Base-by-base conservation (phyloP, 2,329 filamentous ascomycete genomes). In the Balansia obtecta region DNA sequence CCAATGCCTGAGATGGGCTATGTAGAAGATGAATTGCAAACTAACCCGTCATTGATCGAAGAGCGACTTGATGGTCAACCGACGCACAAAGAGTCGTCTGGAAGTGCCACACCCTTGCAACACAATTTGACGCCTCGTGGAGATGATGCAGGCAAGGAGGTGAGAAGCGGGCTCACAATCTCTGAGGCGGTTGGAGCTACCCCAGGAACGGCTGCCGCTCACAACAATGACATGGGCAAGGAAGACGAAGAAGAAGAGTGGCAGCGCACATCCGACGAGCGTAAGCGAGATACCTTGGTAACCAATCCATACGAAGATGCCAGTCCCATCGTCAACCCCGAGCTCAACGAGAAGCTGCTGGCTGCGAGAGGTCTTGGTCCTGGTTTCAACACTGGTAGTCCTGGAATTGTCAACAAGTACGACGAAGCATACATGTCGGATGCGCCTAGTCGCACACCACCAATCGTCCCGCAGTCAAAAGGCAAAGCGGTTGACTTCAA, bases 391-490 rank as follows among this genome's bases (percentile, higher is more conserved):
- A 66, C 77, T 56, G 68, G 79, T 65, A 74, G 82, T 62, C 77
- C 79, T 46, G 65, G 73, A 58, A 78, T 73, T 42, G 74, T 76
- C 52, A 79, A 71, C 53, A 86, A 83, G 64, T 72, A 69, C 48
- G 88, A 96, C 61, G 91, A 97, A 70, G 91, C 90, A 8, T 97
- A 96, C 68, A 90, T 91, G 56, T 95, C 91, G 22, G 88, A 80
- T 50, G 79, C 74, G 2, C 76, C 77, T 2, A 75, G 77, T 54
- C 75, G 76, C 56, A 75, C 71, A 3, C 77, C 71, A 3, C 77
- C 77, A 0, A 76, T 77, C 42, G 30, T 8, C 20, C 60, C 71
- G 37, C 67, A 74, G 45, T 64, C 71, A 52, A 76, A 80, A 60
- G 76, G 76, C 59, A 81, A 83, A 60, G 76, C 74, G 20, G 61